Evolutionary conservation across 2,329 filamentous ascomycete species (phyloP), one percentile per base, ranked within the genome.

Genomic region (Elsinoe fawcettii): DNA sequence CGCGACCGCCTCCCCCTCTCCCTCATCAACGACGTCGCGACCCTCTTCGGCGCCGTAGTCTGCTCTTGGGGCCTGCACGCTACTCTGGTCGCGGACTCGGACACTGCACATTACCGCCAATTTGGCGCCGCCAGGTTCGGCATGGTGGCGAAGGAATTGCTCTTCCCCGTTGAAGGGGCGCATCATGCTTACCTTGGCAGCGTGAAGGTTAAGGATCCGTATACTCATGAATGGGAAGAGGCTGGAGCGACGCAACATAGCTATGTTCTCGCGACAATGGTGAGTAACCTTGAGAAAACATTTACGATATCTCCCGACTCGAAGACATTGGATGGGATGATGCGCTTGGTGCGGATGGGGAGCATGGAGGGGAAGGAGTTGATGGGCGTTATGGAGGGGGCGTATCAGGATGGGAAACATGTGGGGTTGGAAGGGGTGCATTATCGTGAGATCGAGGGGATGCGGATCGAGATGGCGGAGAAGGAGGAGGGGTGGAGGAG

Each of bases 1-100:
- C 72, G 71, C 9, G 70, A 75, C 32, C 75, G 78, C 56, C 67
- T 68, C 37, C 60, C 63, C 6, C 63, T 72, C 3, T 62, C 70
- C 1, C 0, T 55, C 58, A 25, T 64, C 51, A 57, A 70, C n/a
- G 66, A 62, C 53, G 65, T 60, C 0, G 68, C 69, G 0, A 64
- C 64, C 0, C 65, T 80, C 2, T 80, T 87, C 65, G 91, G 90
- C 23, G 87, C 86, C 22, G 89, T 96, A 20, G 91, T 97, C 1
- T 86, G 85, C 44, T 93, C 87, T 69, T 95, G 95, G 80, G 92
- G 88, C 18, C 83, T 97, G 66, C 92, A 97, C 67, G 88, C 91
- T 27, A 84, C 86, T 41, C 79, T 97, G 2, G 90, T 97, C 20
- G 90, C 88, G 64, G 90, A 96, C 73, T 93, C 88, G 70, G 92